phyloP scores from a whole-genome alignment of 164 flowering plant species.

The Macadamia integrifolia region DNA sequence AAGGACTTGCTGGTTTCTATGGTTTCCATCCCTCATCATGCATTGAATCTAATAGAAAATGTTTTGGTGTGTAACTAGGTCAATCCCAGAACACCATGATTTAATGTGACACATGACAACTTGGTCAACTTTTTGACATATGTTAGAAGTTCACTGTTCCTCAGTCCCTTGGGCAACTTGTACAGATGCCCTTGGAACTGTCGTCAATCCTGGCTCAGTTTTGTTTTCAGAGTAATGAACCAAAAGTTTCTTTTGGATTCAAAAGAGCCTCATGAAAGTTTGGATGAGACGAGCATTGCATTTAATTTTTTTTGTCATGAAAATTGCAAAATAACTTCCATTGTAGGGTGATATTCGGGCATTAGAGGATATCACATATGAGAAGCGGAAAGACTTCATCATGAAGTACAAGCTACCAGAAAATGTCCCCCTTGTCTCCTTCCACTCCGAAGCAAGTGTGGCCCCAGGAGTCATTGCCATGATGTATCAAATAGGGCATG shows the following conservation, averaged over 20 bases:
- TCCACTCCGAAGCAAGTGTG: slow-evolving; percentile 70
- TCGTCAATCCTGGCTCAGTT: neutral
- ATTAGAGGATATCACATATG: slow-evolving; percentile 90
- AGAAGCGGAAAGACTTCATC: slow-evolving; percentile 73
- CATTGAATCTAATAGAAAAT: too few species aligned
- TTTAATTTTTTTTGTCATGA: neutral
- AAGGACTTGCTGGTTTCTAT: too few species aligned
- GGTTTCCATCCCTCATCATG: too few species aligned
- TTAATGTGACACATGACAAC: too few species aligned
- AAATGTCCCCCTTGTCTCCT: slow-evolving; percentile 66
- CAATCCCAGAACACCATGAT: too few species aligned
- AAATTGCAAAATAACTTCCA: neutral
- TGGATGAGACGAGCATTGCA: neutral
- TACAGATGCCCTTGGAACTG: neutral
- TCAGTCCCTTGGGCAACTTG: too few species aligned
- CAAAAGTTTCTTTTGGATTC: too few species aligned
- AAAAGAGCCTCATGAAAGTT: neutral
- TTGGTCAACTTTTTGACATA: neutral
- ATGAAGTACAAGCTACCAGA: slow-evolving; percentile 63
- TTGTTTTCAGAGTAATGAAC: neutral
- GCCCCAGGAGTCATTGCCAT: slow-evolving; percentile 68
- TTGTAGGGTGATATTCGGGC: slow-evolving; percentile 78
- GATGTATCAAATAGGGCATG: slow-evolving; percentile 84
- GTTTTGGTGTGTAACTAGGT: too few species aligned
- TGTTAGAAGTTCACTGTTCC: too few species aligned